Base-by-base conservation (phyloP, 306 rosid genomes). In the Vicia villosa region DNA sequence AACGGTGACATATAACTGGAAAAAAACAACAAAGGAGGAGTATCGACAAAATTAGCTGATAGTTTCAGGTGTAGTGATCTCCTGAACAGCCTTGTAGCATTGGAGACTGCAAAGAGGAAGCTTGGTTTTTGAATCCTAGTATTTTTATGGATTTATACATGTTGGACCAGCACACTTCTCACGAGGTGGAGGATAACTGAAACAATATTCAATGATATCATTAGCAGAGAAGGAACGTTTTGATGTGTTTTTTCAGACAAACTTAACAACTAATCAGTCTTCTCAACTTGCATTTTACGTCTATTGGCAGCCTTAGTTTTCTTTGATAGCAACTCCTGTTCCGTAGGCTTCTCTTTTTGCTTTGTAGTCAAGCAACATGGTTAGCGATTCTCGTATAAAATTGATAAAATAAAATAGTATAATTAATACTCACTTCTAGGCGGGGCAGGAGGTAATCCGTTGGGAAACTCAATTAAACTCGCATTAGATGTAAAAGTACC, bases 221-320 rank as follows among this genome's bases (percentile, higher is more conserved):
- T 74, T 43, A 72, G 68, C 41, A 68, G 10, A 67, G 28, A 63
- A 67, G 61, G 45, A 66, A 16, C 57, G 17, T 45, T 51, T 61
- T 16, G 7, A 28, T 45, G 15, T 67, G 21, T 22, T 55, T 55
- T 16, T 42, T 42, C 72, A 72, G 61, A 77, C 72, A 55, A 67
- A 54, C 34, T 38, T 32, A 41, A 42, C 51, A 34, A 5, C 52
- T 40, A 54, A 64, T 30, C 62, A 70, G 22, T 56, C 12, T 32
- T 94, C 89, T 95, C 95, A 45, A 86, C 87, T 68, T 95, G 97
- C 91, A 91, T 73, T 76, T 82, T 82, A 5, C 99, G 92, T 77
- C 89, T 86, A 75, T 91, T 97, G 59, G 97, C 96, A 70, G 95
- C 96, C 89, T 95, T 97, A 5, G 92, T 87, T 88, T 95, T 95